These are phyloP conservation scores for Leccinum ponderosum DNA, from an alignment of 1,284 basidiomycete species.

Conservation along the genomic window DNA sequence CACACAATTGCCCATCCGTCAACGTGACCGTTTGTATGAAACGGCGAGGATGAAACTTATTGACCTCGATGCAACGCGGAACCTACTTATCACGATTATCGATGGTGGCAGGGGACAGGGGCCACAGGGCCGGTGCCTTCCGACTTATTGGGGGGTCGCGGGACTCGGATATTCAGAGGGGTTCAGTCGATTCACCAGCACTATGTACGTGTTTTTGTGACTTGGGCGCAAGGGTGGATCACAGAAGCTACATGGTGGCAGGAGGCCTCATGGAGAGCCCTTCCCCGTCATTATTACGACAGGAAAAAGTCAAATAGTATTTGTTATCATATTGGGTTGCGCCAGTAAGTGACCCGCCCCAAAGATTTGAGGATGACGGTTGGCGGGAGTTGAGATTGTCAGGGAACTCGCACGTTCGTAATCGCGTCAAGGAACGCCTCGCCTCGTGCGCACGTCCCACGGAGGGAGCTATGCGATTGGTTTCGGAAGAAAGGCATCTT, in stretches of 20 bases:
- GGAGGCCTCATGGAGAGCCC: not conserved
- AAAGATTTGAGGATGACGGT: constrained; percentile 3
- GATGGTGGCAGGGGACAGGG: not conserved
- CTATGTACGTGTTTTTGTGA: not conserved
- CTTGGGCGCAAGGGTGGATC: not conserved
- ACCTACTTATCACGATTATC: not conserved
- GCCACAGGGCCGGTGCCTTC: not conserved
- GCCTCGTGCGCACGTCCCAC: constrained; percentile 17
- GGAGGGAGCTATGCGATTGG: constrained; percentile 16
- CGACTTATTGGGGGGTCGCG: not conserved
- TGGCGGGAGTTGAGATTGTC: not conserved
- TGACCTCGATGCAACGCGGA: not conserved
- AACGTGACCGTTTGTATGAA: not conserved
- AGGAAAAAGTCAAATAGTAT: not conserved
- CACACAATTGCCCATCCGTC: not conserved
- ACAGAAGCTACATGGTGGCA: not conserved
- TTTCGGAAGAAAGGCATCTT: not conserved
- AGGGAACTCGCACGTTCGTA: constrained; percentile 22
- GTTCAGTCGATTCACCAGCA: not conserved
- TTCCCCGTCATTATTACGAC: not conserved
- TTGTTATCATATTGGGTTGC: not conserved
- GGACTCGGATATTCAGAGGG: not conserved
- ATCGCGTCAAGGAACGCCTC: not conserved
- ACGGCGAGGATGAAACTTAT: not conserved
- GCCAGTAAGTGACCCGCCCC: not conserved